Base-by-base conservation (phyloP, 371 early-diverging fungal genomes). In the Nematocida sp. region DNA sequence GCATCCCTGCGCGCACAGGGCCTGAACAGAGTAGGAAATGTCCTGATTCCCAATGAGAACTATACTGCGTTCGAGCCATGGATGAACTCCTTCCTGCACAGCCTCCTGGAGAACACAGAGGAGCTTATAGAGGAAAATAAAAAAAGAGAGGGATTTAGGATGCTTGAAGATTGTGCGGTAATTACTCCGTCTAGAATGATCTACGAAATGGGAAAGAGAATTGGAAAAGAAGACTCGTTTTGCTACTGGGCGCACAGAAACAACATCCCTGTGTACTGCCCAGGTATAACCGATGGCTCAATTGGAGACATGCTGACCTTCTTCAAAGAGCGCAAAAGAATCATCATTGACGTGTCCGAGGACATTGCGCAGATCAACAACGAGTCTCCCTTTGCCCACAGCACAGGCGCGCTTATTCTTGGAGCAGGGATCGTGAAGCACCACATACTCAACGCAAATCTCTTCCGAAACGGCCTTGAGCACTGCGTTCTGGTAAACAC, bases 341-440 rank as follows among this genome's bases (percentile, higher is more conserved):
- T 99, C 40, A 87, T 94, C 56, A 85, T 99, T 11, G 99, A 99
- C 82, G 88, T 95, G 78, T 93, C 90, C 1, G 87, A 88, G 33
- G 99, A 99, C 82, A 94, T 97, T 64, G 87, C 91, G 3, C 86
- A 85, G 18, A 89, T 99, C 82, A 99, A 99, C 84, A 87, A 88
- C 78, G 87, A 93, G 76, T 92, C 95, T 0, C 90, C 96, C 0
- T 90, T 88, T 85, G 92, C 92, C 16, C 88, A 90, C 77, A 91
- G 92, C 84, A 94, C 97, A 0, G 97, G 97, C 26, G 89, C 93
- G 79, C 91, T 99, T 45, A 93, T 97, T 69, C 86, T 97, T 33
- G 98, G 98, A n/a, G 93, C 95, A 75, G 98, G 98, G 18, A 86
- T 97, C 16, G 86, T 96, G 67, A 99, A 99, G 84, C 99, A 99